Percentiles rank a stretch among this genome's conserved stretches.
These are phyloP conservation scores for Pythium chondricola DNA, from an alignment of 352 stramenopile species.

Conservation along the genomic window DNA sequence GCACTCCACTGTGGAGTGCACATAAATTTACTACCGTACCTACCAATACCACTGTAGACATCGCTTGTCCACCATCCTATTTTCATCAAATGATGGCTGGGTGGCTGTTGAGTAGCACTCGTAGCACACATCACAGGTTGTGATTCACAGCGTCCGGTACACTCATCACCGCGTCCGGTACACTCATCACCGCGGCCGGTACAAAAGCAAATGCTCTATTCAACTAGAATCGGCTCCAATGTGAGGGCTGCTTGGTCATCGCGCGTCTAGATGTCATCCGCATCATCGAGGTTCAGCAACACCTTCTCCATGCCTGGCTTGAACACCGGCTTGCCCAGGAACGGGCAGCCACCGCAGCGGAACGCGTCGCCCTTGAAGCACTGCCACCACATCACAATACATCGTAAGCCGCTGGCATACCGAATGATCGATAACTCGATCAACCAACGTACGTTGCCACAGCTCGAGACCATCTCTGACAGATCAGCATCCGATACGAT, in stretches of 20 bases:
- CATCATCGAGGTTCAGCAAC: slow-evolving; percentile 71
- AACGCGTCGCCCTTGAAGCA: slow-evolving; percentile 97
- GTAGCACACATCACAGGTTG: no score
- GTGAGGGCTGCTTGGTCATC: neutral
- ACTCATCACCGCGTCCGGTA: no score
- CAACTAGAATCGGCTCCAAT: neutral
- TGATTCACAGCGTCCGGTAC: no score
- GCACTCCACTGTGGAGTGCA: no score
- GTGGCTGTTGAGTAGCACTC: no score
- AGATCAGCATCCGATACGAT: slow-evolving; percentile 70
- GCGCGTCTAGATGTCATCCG: slow-evolving; percentile 61
- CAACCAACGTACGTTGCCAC: slow-evolving; percentile 61
- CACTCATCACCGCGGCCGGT: no score
- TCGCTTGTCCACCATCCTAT: no score
- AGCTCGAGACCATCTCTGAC: slow-evolving; percentile 73
- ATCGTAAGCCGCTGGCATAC: no score
- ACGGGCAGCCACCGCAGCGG: slow-evolving; percentile 94
- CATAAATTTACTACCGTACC: no score
- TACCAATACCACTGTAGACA: no score
- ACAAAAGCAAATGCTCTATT: no score
- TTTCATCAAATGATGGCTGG: no score
- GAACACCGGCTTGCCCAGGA: slow-evolving; percentile 95
- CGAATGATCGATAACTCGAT: neutral
- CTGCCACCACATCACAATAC: slow-evolving; percentile 35
- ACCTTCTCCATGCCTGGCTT: slow-evolving; percentile 90